Base-by-base conservation (phyloP, 208 protist genomes). In the Balamuthia mandrillaris region DNA sequence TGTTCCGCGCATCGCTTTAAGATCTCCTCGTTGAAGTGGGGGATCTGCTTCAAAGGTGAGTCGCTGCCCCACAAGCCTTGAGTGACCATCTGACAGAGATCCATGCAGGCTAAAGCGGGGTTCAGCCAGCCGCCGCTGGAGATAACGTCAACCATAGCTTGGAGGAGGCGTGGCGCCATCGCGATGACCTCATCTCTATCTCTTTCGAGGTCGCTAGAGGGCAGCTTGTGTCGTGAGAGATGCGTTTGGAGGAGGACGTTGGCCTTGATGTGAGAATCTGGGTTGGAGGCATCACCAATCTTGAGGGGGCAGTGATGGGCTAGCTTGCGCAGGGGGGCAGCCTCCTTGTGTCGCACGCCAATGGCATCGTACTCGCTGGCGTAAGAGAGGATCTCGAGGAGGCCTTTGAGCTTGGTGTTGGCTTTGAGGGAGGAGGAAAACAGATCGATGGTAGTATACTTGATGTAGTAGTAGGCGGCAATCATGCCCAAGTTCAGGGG, bases 141-240 rank as follows among this genome's bases (percentile, higher is more conserved):
- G 18, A 97, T 87, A 1, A 97, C 94, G 88, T 97, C 96, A 0
- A 97, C 95, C 54, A 95, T 94, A 2, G 96, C 94, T 61, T 94
- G 91, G 24, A 95, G 18, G 1, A 87, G 45, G 10, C 83, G 33
- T 51, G 44, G 41, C 5, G 74, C 89, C 3, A 33, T 51, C 7
- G 12, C 35, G 29, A 89, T 7, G 0, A 90, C 18, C 2, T 81
- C 18, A 14, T 56, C 44, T 42, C 81, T 56, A 56, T 95, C 90
- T 4, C 37, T 12, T 27, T 77, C 49, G 24, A 96, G 60, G 35
- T 95, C 90, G 31, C 31, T 49, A 24, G 85, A 37, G n/a, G 84
- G 58, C 42, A 94, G 49, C 42, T 81, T 49, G 14, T 86, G 41
- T 9, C 94, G 92, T 56, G 24, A 68, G 74, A 91, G 90, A 60